Evolutionary conservation across 2,329 filamentous ascomycete genomes (phyloP), one percentile per base, ranked within the genome.

Genomic region (Pseudocercospora pini-densiflorae): DNA sequence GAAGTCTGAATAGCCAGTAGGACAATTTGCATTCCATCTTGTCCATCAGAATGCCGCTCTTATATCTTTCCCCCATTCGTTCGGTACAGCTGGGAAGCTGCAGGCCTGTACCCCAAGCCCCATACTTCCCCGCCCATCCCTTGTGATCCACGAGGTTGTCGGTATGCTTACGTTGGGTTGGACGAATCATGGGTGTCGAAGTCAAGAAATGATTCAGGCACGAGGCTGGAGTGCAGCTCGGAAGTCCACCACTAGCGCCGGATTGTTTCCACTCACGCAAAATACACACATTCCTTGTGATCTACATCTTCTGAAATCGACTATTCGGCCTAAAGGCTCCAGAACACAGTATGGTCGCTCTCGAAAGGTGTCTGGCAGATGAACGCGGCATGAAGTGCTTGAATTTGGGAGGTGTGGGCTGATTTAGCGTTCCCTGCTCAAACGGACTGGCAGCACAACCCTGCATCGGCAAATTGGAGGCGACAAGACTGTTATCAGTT

Each of bases 51-150:
- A 27, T 24, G 31, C 16, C n/a, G 5, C 7, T 58, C 54, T 58
- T 58, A 33, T 58, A 58, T 33, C n/a, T n/a, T 58, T 31, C 16
- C n/a, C 2, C 27, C 29, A 43, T 58, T 58, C 24, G 27, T 55
- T 31, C 51, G 27, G 16, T 10, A 33, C 10, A 33, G 51, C 27
- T 55, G 12, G 47, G 9, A 51, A 9, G 9, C 16, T 55, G 24
- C 27, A 31, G 27, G 24, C 51, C 9, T 55, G 5, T 7, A 40
- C 29, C 55, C 31, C 55, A 27, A 9, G 9, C 55, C 21, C 29
- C 54, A 58, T 23, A 40, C 29, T 36, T 57, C 53, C 55, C 55
- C 31, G 55, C 55, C 23, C 29, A 58, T 24, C 31, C 55, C 31
- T 21, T 40, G 33, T 19, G 55, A 58, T 40, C 24, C 27, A 33